A percentile compares a stretch with the other conserved stretches of the same genome.
phyloP scores from a whole-genome alignment of 805 yeast species.

The Hyphopichia homilentoma region DNA sequence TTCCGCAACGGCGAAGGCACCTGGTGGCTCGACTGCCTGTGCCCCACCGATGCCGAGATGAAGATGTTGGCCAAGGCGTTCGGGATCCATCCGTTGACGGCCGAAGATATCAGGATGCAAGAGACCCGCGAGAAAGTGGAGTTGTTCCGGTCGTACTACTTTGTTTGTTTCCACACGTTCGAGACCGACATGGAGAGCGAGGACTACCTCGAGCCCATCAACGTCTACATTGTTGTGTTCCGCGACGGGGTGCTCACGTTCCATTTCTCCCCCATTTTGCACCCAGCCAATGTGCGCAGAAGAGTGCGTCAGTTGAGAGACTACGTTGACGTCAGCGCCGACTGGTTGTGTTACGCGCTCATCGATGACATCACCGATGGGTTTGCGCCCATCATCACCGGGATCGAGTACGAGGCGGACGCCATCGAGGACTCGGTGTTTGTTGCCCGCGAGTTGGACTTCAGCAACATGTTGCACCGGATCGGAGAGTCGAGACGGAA shows the following conservation, averaged over 20 bases:
- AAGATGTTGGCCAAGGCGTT: conserved; percentile 86
- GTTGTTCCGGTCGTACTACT: conserved; percentile 82
- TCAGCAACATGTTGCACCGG: conserved; percentile 68
- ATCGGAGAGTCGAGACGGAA: conserved; percentile 88
- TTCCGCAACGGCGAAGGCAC: conserved; percentile 71
- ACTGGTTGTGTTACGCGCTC: conserved; percentile 79
- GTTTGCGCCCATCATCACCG: conserved; percentile 76
- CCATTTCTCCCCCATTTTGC: conserved; percentile 57
- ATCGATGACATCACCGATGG: conserved; percentile 85
- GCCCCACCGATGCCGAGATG: conserved; percentile 96
- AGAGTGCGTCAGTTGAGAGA: conserved; percentile 77
- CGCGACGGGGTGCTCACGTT: conserved; percentile 56
- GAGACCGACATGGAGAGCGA: conserved; percentile 80
- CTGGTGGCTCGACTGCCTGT: conserved; percentile 95
- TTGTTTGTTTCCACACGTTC: conserved; percentile 95
- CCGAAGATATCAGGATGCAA: conserved; percentile 95
- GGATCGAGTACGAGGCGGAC: conserved; percentile 76
- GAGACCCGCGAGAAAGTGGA: conserved; percentile 98
- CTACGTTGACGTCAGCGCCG: conserved; percentile 73
- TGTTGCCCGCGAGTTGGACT: conserved; percentile 69
- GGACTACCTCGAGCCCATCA: conserved; percentile 78
- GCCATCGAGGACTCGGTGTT: conserved; percentile 85
- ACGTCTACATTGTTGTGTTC: conserved; percentile 65
- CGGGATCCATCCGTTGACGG: conserved; percentile 96
- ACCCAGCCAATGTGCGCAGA: conserved; percentile 70